phyloP scores from a whole-genome alignment of 495 filamentous ascomycete species.

The Pseudomonodictys pantanalensis region DNA sequence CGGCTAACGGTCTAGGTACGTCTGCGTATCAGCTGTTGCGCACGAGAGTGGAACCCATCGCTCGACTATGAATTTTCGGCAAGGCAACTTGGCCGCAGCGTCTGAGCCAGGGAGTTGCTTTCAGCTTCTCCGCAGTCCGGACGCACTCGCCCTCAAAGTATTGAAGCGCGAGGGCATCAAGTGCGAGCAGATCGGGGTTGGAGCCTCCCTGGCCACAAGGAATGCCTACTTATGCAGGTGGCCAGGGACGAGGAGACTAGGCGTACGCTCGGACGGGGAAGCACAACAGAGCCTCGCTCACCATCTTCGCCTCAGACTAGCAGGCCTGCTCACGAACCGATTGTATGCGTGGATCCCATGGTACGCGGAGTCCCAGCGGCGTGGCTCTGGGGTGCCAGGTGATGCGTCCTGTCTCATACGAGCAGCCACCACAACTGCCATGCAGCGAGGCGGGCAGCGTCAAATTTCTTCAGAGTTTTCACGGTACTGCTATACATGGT shows the following conservation, averaged over 20 bases:
- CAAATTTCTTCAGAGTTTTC: conserved; percentile 15
- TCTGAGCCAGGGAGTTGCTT: no score
- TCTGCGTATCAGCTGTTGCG: conserved; percentile 17
- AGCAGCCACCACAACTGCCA: conserved; percentile 1
- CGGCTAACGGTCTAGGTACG: not conserved
- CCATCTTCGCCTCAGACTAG: conserved; percentile 1
- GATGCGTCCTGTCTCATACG: conserved; percentile 15
- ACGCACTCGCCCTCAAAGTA: no score
- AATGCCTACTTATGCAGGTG: conserved; percentile 5
- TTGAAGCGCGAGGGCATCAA: no score
- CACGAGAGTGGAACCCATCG: conserved; percentile 15
- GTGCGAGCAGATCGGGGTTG: no score
- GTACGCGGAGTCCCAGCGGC: conserved; percentile 13
- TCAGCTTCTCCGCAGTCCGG: no score
- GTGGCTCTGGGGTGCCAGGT: conserved; percentile 28
- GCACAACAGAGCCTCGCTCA: conserved; percentile 24
- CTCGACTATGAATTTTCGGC: no score
- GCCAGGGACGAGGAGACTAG: conserved; percentile 6
- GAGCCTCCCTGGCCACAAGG: no score
- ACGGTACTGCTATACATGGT: not conserved
- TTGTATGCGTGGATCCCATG: conserved; percentile 26
- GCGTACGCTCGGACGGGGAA: conserved; percentile 32
- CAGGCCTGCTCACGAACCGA: conserved; percentile 13
- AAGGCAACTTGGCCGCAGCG: no score
- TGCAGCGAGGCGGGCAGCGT: not conserved